Percentiles rank a stretch among this genome's conserved stretches.
phyloP scores from a whole-genome alignment of 371 early-diverging fungal genomes.

The Parasitella parasitica region DNA sequence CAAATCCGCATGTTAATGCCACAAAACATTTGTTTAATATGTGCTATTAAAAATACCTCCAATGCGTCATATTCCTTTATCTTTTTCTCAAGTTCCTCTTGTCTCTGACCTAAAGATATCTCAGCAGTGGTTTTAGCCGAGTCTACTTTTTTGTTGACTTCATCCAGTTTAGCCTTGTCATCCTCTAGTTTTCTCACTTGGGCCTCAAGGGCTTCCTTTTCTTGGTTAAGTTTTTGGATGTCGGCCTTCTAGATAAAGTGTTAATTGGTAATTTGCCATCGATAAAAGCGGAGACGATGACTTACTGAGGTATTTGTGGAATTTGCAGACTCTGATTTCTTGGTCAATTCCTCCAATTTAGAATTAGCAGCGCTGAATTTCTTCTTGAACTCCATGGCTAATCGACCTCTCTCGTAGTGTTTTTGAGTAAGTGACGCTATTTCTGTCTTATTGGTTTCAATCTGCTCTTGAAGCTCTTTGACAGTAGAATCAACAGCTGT shows the following conservation, averaged over 20 bases:
- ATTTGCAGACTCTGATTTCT: background rate
- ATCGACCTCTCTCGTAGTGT: conserved; percentile 18
- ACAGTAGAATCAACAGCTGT: background rate
- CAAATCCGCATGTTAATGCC: background rate
- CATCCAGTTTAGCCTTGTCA: background rate
- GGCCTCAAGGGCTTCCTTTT: conserved; percentile 12
- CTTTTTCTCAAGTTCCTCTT: too few relatives aligned
- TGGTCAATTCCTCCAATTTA: conserved; percentile 6
- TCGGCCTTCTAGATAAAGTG: background rate
- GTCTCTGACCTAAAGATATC: too few relatives aligned
- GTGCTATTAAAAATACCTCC: conserved; percentile 11
- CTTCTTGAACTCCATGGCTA: conserved; percentile 18
- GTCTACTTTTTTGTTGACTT: background rate
- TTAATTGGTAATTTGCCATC: too few relatives aligned
- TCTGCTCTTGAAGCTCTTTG: background rate
- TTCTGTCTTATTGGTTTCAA: background rate
- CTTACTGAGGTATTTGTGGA: background rate
- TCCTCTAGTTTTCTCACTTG: background rate
- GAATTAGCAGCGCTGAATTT: background rate
- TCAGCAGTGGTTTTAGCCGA: background rate
- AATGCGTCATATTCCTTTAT: conserved; percentile 4
- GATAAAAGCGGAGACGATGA: background rate
- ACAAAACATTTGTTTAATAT: too few relatives aligned
- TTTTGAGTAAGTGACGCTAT: background rate
- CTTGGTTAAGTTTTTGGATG: background rate